Base-by-base conservation (phyloP, 2,329 filamentous ascomycete species). In the Colletotrichum noveboracense region DNA sequence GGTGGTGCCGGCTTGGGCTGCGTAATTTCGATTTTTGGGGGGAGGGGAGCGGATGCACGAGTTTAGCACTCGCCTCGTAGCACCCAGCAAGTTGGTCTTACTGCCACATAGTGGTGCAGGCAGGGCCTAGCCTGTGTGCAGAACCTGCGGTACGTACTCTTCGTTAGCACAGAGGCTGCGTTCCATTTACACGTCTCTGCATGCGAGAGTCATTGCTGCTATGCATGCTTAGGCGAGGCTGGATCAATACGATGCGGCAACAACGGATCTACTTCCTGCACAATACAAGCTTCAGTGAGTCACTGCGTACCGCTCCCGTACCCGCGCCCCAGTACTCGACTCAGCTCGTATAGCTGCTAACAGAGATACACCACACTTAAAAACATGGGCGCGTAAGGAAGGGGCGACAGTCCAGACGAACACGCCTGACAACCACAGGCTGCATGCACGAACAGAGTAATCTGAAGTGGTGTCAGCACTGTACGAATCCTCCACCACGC, bases 331-430 rank as follows among this genome's bases (percentile, higher is more conserved):
- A 56, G 18, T 3, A 55, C 64, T 69, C 28, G 75, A 69, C 64
- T 75, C 61, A 71, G 71, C 75, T 76, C 71, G 72, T 76, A 75
- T 75, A 16, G 55, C 55, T 28, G 24, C 67, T 75, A 76, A 76
- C 75, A 76, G 72, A 71, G 30, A 30, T 75, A 76, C 75, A 38
- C 14, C 16, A 32, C 28, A 32, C 16, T 18, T 12, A 38, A 26
- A 24, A 21, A 36, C 56, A 34, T 30, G 65, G 26, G 65, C 65
- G 43, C 65, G 14, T 67, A 58, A 56, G 48, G 38, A 30, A 32
- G 32, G 38, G 16, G 26, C 64, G 18, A 26, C 32, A 38, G 30
- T 55, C 69, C 36, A 75, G 68, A 67, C 69, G 55, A 75, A 72
- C 62, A 67, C 36, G 26, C n/a, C 30, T 52, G 67, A 70, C 67